A percentile compares a stretch with the other conserved stretches of the same genome.
These are phyloP conservation scores for Ophiognomonia clavigignenti-juglandacearum DNA, from an alignment of 2,329 filamentous ascomycete genomes.

Conservation along the genomic window DNA sequence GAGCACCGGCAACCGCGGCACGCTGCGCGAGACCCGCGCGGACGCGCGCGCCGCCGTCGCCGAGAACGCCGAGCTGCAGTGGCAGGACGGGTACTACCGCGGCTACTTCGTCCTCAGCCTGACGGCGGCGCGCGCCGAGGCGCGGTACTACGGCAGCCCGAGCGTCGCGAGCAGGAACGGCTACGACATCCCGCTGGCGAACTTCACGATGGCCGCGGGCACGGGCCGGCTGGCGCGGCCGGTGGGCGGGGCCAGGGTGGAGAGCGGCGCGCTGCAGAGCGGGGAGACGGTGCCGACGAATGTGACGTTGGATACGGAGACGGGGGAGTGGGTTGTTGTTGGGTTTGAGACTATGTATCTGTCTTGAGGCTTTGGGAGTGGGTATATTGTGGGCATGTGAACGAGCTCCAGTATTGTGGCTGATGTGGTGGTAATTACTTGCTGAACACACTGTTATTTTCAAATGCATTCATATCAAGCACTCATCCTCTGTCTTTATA, in stretches of 20 bases:
- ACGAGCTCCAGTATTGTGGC: too few species aligned
- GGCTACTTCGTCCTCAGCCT: constrained; percentile 66
- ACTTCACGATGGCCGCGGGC: constrained; percentile 62
- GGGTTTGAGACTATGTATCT: constrained; percentile 4
- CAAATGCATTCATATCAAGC: too few species aligned
- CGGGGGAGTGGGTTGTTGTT: background rate
- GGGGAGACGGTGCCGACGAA: constrained; percentile 16
- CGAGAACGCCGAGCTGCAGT: constrained; percentile 61
- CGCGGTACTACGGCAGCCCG: constrained; percentile 60
- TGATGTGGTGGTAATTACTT: too few species aligned
- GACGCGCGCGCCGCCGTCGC: constrained; percentile 44
- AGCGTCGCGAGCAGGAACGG: constrained; percentile 54
- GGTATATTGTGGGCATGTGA: too few species aligned
- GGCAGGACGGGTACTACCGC: constrained; percentile 69
- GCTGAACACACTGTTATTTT: too few species aligned
- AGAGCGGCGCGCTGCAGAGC: constrained; percentile 52
- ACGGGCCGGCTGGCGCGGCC: constrained; percentile 50
- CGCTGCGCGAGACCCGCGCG: constrained; percentile 47
- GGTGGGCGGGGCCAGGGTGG: constrained; percentile 36
- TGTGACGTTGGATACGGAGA: constrained; percentile 3
- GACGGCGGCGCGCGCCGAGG: constrained; percentile 53
- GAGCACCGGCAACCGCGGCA: constrained; percentile 52
- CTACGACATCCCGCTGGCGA: constrained; percentile 62
- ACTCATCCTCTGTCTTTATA: too few species aligned
- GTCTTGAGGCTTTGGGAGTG: too few species aligned